These are phyloP conservation scores for Persicaria maculosa DNA, from an alignment of 148 eudicot species.

Conservation along the genomic window DNA sequence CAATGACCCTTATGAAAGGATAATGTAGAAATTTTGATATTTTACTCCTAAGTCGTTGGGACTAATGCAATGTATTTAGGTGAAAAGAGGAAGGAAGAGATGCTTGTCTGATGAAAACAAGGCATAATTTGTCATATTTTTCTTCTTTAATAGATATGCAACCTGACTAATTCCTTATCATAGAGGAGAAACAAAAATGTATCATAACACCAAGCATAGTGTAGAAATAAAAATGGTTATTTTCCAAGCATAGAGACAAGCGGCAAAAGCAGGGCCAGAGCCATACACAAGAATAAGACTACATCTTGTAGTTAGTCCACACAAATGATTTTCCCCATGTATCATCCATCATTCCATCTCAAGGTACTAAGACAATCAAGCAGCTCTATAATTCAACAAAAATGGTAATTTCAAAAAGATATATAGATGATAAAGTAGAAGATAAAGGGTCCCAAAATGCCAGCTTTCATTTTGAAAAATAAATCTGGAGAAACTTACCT, in stretches of 20 bases:
- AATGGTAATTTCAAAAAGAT: background rate
- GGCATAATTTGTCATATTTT: background rate
- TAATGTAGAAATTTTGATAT: background rate
- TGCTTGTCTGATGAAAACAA: background rate
- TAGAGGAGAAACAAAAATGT: background rate
- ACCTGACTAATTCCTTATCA: background rate
- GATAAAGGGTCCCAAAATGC: background rate
- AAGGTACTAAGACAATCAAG: background rate
- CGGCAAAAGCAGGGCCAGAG: background rate
- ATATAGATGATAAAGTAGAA: background rate
- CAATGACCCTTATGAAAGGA: background rate
- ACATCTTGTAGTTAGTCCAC: background rate
- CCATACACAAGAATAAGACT: background rate
- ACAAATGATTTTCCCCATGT: background rate
- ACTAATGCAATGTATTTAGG: background rate
- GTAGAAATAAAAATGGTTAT: background rate
- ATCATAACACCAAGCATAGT: background rate
- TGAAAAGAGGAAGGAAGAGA: background rate
- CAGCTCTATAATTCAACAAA: background rate
- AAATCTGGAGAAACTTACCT: constrained; percentile 29
- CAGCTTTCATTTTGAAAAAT: background rate
- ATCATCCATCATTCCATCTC: background rate
- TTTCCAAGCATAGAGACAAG: constrained; percentile 1
- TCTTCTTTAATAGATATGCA: background rate
- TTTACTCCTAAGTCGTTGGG: background rate